Base-by-base conservation (phyloP, 176 grass and related monocot species). In the Ananas comosus region DNA sequence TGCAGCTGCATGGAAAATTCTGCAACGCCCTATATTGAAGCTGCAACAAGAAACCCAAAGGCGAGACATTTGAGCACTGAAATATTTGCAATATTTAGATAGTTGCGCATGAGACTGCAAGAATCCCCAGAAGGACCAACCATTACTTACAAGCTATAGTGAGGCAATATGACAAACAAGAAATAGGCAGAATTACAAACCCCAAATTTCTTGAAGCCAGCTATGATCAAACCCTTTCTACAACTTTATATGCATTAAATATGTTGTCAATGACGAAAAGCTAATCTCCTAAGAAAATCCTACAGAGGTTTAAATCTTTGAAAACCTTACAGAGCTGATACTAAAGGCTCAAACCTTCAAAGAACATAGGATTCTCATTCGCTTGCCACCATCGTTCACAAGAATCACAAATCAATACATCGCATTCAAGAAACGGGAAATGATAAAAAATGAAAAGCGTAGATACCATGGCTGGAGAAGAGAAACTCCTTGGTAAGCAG, bases 381-480 rank as follows among this genome's bases (percentile, higher is more conserved):
- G 13, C 53, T 13, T 0, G 11, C 16, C 54, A 21, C 54, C 13
- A 8, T 59, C 9, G n/a, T 59, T 59, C n/a, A 19, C 19, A 18
- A 14, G 6, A 49, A 23, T 5, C 5, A 2, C 49, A 0, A 68
- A 52, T 42, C 33, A 42, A 42, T 42, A 42, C 33, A 42, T 1
- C 33, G 33, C 33, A 42, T 42, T 42, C 33, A 58, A 71, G 33
- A 9, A 66, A 52, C 65, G 0, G 47, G 12, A 9, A 74, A 51
- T 63, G 12, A 57, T 10, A 70, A 17, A 51, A 70, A 17, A 10
- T 2, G 28, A 23, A 12, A 51, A 22, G 48, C 65, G 12, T 70
- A 48, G 48, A 70, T 73, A 97, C 93, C 89, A 87, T 86, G 51
- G 74, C 16, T 21, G 80, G 68, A 72, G 24, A 51, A 65, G 71